Evolutionary conservation across 805 yeast genomes (phyloP), one percentile per base, ranked within the genome.

Genomic region (Diddensiella caesifluorescens): DNA sequence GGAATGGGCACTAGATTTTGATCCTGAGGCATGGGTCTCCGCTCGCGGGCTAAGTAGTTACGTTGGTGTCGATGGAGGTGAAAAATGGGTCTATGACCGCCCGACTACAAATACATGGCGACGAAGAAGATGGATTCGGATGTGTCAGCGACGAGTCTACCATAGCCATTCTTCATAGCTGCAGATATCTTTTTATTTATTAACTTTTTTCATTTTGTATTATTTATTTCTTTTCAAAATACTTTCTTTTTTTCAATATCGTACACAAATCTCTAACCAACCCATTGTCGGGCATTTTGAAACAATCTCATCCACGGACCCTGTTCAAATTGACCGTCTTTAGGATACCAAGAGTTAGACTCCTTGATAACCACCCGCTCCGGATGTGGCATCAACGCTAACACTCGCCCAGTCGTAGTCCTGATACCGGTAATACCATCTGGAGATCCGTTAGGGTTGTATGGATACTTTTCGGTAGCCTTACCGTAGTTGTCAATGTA

Each of bases 361-460:
- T 85, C 95, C 59, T 80, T 70, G 68, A 96, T 76, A 44, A 80
- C 73, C 39, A 85, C 92, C 69, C 98, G 85, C 68, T 92, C 98
- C 19, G 98, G 98, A 63, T 92, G 98, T 35, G 98, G 98, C 98
- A 92, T 92, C 88, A 92, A 78, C 3, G 97, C 97, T 55, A 92
- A 70, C 2, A 92, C 97, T 63, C 98, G 80, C 50, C 97, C 97
- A 59, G 85, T 87, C 40, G 87, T 86, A 41, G 89, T 79, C 49
- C 82, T 73, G 43, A 92, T 77, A 71, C 97, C 98, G 28, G 96
- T 83, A 55, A 92, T 85, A 65, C 95, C 97, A 42, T 75, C 76
- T 32, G 92, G 86, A 10, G 97, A 86, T 33, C 98, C 98, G 66
- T 92, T 92, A 43, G 98, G 97, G 72, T 92, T 92, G 70, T 71